phyloP scores from a whole-genome alignment of 2,329 filamentous ascomycete genomes.

The Reticulascus tulasneorum region DNA sequence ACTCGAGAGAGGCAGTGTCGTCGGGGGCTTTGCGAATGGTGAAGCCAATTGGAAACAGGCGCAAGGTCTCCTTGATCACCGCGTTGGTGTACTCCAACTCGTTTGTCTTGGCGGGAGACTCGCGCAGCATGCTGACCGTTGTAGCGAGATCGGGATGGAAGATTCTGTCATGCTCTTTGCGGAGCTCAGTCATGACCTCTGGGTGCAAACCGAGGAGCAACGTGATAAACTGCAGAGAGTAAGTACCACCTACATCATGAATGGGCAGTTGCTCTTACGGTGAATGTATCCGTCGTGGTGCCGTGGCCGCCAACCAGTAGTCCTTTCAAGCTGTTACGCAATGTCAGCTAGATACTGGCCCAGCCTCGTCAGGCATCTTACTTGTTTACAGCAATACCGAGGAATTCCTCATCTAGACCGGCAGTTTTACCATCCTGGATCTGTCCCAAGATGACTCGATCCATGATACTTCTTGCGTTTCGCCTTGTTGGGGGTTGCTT shows the following conservation, averaged over 20 bases:
- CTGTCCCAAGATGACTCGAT: constrained; percentile 19
- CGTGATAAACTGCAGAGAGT: no score
- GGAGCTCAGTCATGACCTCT: constrained; percentile 12
- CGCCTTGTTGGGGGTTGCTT: constrained; percentile 13
- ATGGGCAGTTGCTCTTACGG: no score
- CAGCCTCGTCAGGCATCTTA: not conserved
- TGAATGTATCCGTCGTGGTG: constrained; percentile 19
- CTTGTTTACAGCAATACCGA: constrained; percentile 17
- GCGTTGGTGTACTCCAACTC: constrained; percentile 47
- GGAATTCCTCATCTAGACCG: constrained; percentile 12
- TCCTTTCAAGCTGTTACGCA: constrained; percentile 17
- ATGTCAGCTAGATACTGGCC: constrained; percentile 1
- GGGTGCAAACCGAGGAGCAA: constrained; percentile 20
- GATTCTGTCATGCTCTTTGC: constrained; percentile 19
- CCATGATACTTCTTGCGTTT: constrained; percentile 16
- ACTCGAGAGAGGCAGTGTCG: constrained; percentile 31
- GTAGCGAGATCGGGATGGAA: constrained; percentile 24
- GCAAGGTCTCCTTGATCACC: constrained; percentile 50
- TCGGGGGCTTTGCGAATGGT: constrained; percentile 29
- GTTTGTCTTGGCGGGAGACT: constrained; percentile 41
- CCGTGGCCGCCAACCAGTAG: constrained; percentile 22
- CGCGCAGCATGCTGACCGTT: constrained; percentile 30
- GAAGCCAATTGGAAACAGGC: constrained; percentile 45
- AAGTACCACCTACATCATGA: no score
- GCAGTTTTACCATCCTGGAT: constrained; percentile 8